phyloP scores from a whole-genome alignment of 2,329 filamentous ascomycete genomes.

The Paecilomyces variotii region DNA sequence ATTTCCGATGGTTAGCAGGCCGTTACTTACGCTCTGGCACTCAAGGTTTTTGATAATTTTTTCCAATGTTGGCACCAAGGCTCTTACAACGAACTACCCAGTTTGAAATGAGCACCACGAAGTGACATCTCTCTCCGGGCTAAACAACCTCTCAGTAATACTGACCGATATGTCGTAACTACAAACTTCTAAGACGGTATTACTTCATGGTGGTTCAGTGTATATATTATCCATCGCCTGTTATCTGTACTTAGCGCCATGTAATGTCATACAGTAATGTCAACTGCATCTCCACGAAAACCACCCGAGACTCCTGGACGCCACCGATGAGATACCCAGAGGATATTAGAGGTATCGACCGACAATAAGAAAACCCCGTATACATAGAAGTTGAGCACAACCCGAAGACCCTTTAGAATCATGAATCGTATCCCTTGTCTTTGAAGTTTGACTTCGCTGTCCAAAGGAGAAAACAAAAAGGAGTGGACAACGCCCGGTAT shows the following conservation, averaged over 20 bases:
- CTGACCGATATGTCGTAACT: no score
- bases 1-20: no score
- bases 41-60: no score
- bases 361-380: neutral
- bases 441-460: neutral
- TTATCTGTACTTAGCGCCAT: neutral
- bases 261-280: neutral
- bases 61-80: no score
- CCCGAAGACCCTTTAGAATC: neutral
- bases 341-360: neutral
- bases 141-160: no score
- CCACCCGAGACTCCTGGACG: neutral
- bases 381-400: neutral
- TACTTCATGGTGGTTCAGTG: neutral
- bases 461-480: neutral
- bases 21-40: no score
- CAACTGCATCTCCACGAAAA: neutral
- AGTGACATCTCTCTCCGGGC: no score
- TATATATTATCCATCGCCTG: neutral
- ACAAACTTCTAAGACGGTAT: neutral
- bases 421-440: neutral
- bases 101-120: no score
- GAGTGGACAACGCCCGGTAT: neutral
- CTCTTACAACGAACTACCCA: no score
- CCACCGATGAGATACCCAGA: neutral